These are phyloP conservation scores for Ganoderma meredithae DNA, from an alignment of 1,284 basidiomycete genomes.

Conservation along the genomic window DNA sequence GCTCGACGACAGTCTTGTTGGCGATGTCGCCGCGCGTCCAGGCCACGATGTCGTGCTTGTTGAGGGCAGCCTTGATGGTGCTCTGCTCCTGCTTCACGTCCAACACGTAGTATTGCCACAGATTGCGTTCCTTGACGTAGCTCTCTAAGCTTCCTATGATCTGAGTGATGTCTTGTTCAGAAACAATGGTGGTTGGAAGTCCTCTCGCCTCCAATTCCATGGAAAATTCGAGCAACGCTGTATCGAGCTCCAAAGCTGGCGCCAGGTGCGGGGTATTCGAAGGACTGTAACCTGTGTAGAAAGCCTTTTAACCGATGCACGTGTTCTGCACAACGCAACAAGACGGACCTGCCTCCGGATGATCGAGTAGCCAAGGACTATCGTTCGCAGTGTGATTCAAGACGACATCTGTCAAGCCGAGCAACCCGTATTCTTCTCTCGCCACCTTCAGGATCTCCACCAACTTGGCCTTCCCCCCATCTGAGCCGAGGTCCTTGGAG, in stretches of 20 bases:
- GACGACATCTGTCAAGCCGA: constrained; percentile 92
- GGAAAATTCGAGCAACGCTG: constrained; percentile 85
- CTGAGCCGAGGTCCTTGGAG: constrained; percentile 48
- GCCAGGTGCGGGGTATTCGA: constrained; percentile 89
- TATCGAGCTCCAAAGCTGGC: constrained; percentile 89
- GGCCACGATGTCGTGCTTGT: constrained; percentile 49
- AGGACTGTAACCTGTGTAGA: constrained; percentile 79
- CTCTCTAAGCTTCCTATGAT: constrained; percentile 71
- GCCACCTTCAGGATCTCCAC: constrained; percentile 73
- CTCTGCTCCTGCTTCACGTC: constrained; percentile 70
- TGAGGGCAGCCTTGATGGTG: constrained; percentile 59
- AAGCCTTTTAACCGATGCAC: not conserved
- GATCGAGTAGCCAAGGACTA: constrained; percentile 88
- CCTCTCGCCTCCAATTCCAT: constrained; percentile 65
- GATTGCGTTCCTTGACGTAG: constrained; percentile 67
- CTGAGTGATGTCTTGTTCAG: constrained; percentile 70
- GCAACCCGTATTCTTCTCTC: constrained; percentile 84
- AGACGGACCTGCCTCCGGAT: constrained; percentile 89
- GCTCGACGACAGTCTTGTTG: constrained; percentile 68
- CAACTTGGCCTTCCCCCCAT: constrained; percentile 64
- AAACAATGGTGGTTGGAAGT: constrained; percentile 76
- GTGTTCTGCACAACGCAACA: constrained; percentile 17
- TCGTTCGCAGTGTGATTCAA: constrained; percentile 96
- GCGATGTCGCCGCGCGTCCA: constrained; percentile 67
- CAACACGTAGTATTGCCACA: constrained; percentile 95